phyloP scores from a whole-genome alignment of 805 yeast species.

The Candida methanosorbosa region DNA sequence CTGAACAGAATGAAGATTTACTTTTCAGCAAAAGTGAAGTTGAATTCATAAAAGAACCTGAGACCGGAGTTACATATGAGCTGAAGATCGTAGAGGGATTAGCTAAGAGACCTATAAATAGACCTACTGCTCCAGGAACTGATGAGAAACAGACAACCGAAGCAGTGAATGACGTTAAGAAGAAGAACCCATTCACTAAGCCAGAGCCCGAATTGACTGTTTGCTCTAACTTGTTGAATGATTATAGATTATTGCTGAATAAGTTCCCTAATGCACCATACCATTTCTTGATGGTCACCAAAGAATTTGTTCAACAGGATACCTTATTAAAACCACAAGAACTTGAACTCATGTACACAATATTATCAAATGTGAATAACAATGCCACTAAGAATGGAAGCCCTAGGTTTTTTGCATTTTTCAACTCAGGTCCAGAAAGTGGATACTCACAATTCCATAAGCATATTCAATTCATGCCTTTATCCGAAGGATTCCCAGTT shows the following conservation, averaged over 20 bases:
- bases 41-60: constrained; percentile 15
- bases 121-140: constrained; percentile 24
- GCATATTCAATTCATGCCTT: constrained; percentile 77
- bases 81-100: constrained; percentile 25
- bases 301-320: constrained; percentile 61
- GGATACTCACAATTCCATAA: constrained; percentile 96
- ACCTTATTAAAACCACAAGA: constrained; percentile 69
- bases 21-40: constrained; percentile 12
- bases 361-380: constrained; percentile 40
- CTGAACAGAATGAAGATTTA: constrained; percentile 15
- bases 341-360: constrained; percentile 45
- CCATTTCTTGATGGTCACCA: constrained; percentile 76
- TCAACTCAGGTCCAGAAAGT: constrained; percentile 77
- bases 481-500: constrained; percentile 52
- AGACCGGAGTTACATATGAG: constrained; percentile 18
- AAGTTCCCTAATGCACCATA: constrained; percentile 78
- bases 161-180: constrained; percentile 21
- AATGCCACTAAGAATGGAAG: constrained; percentile 15
- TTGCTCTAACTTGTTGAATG: constrained; percentile 38
- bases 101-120: constrained; percentile 24
- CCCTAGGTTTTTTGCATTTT: constrained; percentile 66
- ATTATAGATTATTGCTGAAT: constrained; percentile 64
- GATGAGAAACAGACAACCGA: constrained; percentile 28
- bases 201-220: constrained; percentile 75
- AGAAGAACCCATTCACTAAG: constrained; percentile 64